These are phyloP conservation scores for Boletus pseudopeckii DNA, from an alignment of 768 basidiomycete species.

Conservation along the genomic window DNA sequence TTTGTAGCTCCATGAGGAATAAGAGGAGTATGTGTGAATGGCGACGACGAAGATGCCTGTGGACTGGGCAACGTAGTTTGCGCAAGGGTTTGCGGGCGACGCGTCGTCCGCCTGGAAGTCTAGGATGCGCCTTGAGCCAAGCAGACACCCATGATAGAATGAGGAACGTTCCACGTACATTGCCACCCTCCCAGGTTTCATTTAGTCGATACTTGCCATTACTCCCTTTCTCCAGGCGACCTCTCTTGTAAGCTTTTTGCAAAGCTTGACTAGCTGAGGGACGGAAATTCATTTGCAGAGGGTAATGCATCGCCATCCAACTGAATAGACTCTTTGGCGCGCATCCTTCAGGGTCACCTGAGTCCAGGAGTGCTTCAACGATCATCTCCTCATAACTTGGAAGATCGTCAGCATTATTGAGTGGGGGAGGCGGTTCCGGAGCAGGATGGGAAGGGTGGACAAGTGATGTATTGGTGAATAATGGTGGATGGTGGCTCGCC, in stretches of 20 bases:
- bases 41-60: slow-evolving; percentile 38
- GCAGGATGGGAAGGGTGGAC: slow-evolving; percentile 33
- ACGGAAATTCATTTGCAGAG: slow-evolving; percentile 83
- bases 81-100: slow-evolving; percentile 62
- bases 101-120: slow-evolving; percentile 75
- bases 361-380: slow-evolving; percentile 68
- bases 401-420: slow-evolving; percentile 46
- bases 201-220: slow-evolving; percentile 75
- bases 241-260: slow-evolving; percentile 81
- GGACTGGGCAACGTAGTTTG: slow-evolving; percentile 29
- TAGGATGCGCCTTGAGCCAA: slow-evolving; percentile 27
- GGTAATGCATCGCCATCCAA: slow-evolving; percentile 82
- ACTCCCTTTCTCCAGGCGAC: slow-evolving; percentile 72
- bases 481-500: slow-evolving; percentile 25
- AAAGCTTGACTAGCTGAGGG: slow-evolving; percentile 88
- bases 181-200: slow-evolving; percentile 76
- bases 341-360: slow-evolving; percentile 67
- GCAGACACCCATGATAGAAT: not conserved
- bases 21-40: slow-evolving; percentile 59
- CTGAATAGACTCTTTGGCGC: slow-evolving; percentile 80
- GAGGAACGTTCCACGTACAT: slow-evolving; percentile 44
- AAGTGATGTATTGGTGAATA: slow-evolving; percentile 36
- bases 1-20: slow-evolving; percentile 29
- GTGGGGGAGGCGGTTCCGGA: slow-evolving; percentile 25
- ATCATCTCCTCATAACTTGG: slow-evolving; percentile 94